These are phyloP conservation scores for Cerrena zonata DNA, from an alignment of 1,284 basidiomycete species.

Conservation along the genomic window DNA sequence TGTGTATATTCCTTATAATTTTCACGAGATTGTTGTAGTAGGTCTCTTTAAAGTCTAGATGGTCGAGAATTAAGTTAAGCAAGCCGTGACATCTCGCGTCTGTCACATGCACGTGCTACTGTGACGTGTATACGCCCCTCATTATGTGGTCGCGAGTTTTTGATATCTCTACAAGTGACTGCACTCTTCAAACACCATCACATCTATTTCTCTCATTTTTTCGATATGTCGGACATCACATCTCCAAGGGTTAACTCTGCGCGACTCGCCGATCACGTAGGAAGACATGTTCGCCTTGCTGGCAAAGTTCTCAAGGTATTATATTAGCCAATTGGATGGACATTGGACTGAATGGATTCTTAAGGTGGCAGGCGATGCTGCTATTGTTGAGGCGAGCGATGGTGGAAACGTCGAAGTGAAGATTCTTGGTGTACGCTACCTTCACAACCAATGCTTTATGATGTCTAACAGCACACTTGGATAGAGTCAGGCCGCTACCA, in stretches of 20 bases:
- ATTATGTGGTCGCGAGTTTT: background rate
- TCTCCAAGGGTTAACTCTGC: slow-evolving; percentile 66
- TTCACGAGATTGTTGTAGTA: background rate
- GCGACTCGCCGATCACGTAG: slow-evolving; percentile 47
- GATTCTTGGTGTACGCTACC: slow-evolving; percentile 13
- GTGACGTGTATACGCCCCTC: background rate
- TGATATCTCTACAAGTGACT: background rate
- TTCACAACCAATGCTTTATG: too few species aligned
- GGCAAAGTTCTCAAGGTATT: slow-evolving; percentile 64
- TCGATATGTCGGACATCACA: slow-evolving; percentile 35
- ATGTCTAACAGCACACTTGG: too few species aligned
- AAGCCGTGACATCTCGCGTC: background rate
- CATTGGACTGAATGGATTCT: too few species aligned
- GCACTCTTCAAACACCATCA: background rate
- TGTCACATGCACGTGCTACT: background rate
- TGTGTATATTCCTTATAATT: background rate
- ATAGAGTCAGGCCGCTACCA: slow-evolving; percentile 46
- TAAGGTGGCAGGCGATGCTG: background rate
- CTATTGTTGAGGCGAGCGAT: slow-evolving; percentile 35
- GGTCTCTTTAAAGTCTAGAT: background rate
- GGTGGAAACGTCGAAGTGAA: slow-evolving; percentile 61
- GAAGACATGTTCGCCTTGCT: slow-evolving; percentile 63
- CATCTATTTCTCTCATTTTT: background rate
- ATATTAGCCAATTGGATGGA: background rate
- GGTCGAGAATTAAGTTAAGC: background rate